These are phyloP conservation scores for Tulasnella sp. DNA, from an alignment of 768 basidiomycete genomes.

Conservation along the genomic window DNA sequence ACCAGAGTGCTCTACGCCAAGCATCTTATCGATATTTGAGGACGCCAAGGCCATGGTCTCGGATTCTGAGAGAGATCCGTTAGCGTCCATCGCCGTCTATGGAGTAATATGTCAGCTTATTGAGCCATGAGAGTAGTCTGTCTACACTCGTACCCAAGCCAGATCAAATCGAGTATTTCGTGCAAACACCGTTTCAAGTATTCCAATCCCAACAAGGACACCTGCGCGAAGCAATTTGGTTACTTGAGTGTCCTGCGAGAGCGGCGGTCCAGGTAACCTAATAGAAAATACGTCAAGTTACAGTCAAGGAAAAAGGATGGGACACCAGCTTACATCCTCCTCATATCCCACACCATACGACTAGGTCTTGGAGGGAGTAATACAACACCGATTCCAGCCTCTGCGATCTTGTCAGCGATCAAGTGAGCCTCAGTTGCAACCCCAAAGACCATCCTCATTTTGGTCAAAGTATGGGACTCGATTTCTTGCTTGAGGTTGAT, in stretches of 20 bases:
- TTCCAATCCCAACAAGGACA: slow-evolving; percentile 60
- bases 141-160: slow-evolving; percentile 57
- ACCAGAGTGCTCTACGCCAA: slow-evolving; percentile 27
- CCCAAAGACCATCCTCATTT: slow-evolving; percentile 37
- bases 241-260: slow-evolving; percentile 48
- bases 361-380: background rate
- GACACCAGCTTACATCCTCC: too few species aligned
- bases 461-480: slow-evolving; percentile 31
- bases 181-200: slow-evolving; percentile 53
- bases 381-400: slow-evolving; percentile 52
- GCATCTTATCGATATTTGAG: slow-evolving; percentile 41
- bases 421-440: slow-evolving; percentile 58
- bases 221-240: slow-evolving; percentile 48
- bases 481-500: slow-evolving; percentile 51
- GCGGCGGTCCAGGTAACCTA: slow-evolving; percentile 52
- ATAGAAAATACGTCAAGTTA: slow-evolving; percentile 38
- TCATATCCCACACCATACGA: too few species aligned
- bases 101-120: slow-evolving; percentile 3
- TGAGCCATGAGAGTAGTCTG: background rate
- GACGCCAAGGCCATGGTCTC: slow-evolving; percentile 43
- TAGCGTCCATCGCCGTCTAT: slow-evolving; percentile 32
- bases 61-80: slow-evolving; percentile 30
- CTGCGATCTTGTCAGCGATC: slow-evolving; percentile 56
- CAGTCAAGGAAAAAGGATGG: slow-evolving; percentile 56
- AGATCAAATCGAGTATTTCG: slow-evolving; percentile 68